phyloP scores from a whole-genome alignment of 192 early-diverging fungal genomes.

The Gryganskiella cystojenkinii region DNA sequence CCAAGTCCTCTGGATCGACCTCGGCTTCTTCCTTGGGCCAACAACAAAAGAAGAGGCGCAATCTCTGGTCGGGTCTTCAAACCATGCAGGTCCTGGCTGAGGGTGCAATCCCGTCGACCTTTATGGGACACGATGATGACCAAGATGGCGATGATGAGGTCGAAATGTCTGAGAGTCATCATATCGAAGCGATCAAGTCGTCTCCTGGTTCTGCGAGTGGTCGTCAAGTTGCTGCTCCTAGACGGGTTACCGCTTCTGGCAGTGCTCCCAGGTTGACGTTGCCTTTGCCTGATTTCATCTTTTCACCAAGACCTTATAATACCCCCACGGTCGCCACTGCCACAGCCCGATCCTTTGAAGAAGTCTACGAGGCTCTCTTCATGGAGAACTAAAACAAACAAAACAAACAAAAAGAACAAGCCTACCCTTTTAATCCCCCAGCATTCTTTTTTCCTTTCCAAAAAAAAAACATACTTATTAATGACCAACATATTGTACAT shows the following conservation, averaged over 20 bases:
- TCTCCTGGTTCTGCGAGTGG: too few species aligned
- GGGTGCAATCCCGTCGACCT: too few species aligned
- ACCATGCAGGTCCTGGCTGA: constrained; percentile 12
- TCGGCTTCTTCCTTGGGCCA: not conserved
- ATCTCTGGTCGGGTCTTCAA: constrained; percentile 25
- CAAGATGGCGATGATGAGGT: too few species aligned
- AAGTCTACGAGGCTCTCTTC: constrained; percentile 37
- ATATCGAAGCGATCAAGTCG: not conserved
- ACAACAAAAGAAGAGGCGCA: constrained; percentile 7
- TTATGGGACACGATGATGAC: too few species aligned
- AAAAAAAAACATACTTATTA: not conserved
- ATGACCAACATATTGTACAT: too few species aligned
- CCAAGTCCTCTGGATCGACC: not conserved
- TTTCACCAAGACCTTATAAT: constrained; percentile 38
- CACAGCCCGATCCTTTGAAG: constrained; percentile 32
- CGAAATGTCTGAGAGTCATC: not conserved
- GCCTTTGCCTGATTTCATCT: constrained; percentile 29
- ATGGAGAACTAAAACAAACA: constrained; percentile 14
- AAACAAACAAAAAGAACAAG: not conserved
- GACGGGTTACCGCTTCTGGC: too few species aligned
- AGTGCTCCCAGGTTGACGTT: not conserved
- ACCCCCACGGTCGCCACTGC: not conserved
- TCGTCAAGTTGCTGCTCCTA: too few species aligned
- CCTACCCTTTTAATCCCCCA: not conserved
- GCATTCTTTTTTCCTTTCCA: not conserved